phyloP scores from a whole-genome alignment of 805 yeast genomes.

The Nakazawaea wickerhamii region DNA sequence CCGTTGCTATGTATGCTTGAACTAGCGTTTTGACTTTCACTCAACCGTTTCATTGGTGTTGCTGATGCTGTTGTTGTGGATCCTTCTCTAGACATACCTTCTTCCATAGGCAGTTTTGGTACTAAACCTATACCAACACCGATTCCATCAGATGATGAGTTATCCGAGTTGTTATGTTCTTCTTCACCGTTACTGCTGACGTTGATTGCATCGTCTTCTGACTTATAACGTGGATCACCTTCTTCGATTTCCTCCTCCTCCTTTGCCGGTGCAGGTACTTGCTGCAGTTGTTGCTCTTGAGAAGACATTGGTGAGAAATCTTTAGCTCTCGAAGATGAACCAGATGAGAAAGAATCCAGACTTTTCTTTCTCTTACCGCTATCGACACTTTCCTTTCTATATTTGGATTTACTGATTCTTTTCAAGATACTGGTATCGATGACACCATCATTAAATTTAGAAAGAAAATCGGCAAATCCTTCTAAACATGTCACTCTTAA shows the following conservation, averaged over 20 bases:
- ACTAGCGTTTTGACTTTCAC: background rate
- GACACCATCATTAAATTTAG: conserved; percentile 61
- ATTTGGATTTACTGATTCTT: conserved; percentile 33
- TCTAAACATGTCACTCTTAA: conserved; percentile 26
- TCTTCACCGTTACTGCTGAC: background rate
- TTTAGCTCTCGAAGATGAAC: background rate
- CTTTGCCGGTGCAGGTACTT: background rate
- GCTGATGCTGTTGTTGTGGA: background rate
- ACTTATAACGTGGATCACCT: conserved; percentile 13
- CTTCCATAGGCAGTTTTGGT: background rate
- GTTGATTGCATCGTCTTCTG: background rate
- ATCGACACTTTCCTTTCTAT: conserved; percentile 12
- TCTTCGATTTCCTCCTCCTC: conserved; percentile 12
- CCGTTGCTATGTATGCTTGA: background rate
- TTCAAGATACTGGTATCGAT: conserved; percentile 50
- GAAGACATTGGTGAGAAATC: conserved; percentile 6
- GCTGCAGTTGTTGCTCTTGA: background rate
- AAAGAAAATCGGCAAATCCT: conserved; percentile 50
- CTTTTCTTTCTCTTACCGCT: conserved; percentile 1
- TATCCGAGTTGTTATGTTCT: background rate
- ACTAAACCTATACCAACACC: conserved; percentile 12
- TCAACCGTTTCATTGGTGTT: background rate
- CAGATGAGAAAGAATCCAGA: conserved; percentile 1
- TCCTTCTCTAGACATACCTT: background rate
- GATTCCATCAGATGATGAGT: conserved; percentile 9